A percentile compares a stretch with the other conserved stretches of the same genome.
Conservation (phyloP, 768 basidiomycete genomes). For the Macrolepiota fuliginosa region DNA sequence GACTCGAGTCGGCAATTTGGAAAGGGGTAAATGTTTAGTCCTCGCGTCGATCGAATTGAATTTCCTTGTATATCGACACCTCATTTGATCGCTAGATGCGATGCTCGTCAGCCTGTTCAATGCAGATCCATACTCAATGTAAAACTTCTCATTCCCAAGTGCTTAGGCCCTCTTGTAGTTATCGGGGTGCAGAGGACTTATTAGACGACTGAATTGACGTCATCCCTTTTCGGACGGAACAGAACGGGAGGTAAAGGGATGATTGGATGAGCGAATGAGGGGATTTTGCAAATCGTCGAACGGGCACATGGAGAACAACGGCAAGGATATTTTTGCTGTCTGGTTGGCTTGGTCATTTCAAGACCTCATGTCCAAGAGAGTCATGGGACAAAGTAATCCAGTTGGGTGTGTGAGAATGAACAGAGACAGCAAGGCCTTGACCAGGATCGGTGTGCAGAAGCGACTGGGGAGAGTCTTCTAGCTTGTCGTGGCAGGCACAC, state of each 20-base stretch:
- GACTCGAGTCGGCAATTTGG: neutral
- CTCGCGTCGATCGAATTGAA: neutral
- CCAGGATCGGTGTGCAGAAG: neutral
- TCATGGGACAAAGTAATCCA: neutral
- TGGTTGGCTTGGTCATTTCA: neutral
- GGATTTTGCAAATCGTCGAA: neutral
- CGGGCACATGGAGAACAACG: neutral
- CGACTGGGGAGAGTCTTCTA: neutral
- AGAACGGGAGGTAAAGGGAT: neutral
- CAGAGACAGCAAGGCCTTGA: neutral
- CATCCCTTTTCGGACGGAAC: neutral
- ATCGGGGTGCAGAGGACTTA: neutral
- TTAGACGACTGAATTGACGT: neutral
- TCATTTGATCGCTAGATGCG: neutral
- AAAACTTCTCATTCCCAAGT: neutral
- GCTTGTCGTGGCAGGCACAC: neutral
- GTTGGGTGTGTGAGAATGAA: neutral
- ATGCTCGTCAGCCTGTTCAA: neutral
- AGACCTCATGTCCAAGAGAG: neutral
- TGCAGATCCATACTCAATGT: neutral
- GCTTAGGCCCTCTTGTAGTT: neutral
- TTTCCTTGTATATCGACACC: neutral
- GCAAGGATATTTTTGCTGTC: neutral
- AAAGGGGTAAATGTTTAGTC: neutral
- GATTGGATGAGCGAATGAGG: neutral